Conservation (phyloP, 176 grass and related monocot genomes). For the Olyra latifolia region DNA sequence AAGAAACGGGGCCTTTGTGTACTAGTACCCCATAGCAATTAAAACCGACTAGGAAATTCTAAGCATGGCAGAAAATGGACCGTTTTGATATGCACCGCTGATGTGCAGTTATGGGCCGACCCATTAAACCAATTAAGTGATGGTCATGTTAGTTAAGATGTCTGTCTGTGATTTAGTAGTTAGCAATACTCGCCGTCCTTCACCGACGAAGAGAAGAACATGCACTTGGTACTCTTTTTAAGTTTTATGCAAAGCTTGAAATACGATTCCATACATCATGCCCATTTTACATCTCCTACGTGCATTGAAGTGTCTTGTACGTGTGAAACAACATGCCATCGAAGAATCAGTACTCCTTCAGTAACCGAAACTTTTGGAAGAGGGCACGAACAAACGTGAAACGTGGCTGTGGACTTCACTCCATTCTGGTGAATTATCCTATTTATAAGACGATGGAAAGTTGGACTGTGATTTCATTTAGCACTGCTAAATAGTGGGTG, state of each 20-base stretch:
- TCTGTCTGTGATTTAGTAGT: not conserved
- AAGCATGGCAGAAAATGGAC: not conserved
- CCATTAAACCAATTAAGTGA: not conserved
- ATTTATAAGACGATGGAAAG: not conserved
- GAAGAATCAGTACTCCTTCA: too few species aligned
- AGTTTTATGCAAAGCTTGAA: not conserved
- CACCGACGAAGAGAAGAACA: not conserved
- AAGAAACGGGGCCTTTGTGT: too few species aligned
- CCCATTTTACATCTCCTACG: not conserved
- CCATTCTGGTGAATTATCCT: not conserved
- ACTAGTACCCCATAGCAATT: not conserved
- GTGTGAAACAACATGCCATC: too few species aligned
- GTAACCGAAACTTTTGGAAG: too few species aligned
- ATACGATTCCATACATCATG: not conserved
- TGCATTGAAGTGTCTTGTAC: not conserved
- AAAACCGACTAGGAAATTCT: not conserved
- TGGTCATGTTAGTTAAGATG: not conserved
- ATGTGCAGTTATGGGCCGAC: not conserved
- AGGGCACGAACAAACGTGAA: too few species aligned
- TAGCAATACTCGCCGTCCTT: not conserved
- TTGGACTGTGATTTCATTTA: not conserved
- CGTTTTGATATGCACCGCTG: not conserved
- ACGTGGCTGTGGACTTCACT: not conserved
- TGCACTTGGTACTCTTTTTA: not conserved
- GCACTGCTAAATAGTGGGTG: not conserved